Conservation (phyloP, 169 alveolate species). For the Eimeria zaria region DNA sequence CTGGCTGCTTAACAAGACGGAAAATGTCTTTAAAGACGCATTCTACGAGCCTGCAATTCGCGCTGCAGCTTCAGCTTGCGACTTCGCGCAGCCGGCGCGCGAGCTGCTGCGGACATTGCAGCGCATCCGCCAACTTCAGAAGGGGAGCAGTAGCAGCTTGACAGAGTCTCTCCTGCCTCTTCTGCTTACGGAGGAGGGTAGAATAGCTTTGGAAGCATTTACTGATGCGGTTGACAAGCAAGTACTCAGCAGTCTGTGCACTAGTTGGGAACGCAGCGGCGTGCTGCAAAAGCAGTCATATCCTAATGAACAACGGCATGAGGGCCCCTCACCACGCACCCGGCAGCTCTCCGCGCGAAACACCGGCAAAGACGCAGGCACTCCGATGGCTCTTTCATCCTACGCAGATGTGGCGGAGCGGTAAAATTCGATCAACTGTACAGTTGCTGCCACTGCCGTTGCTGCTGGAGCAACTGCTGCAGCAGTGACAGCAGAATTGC, state of each 20-base stretch:
- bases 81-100: slow-evolving; percentile 70
- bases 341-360: slow-evolving; percentile 12
- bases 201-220: neutral
- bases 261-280: slow-evolving; percentile 71
- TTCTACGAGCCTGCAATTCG: slow-evolving; percentile 39
- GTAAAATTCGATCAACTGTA: neutral
- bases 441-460: neutral
- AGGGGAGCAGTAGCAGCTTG: neutral
- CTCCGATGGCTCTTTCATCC: slow-evolving; percentile 76
- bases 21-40: neutral
- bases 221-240: slow-evolving; percentile 36
- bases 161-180: slow-evolving; percentile 37
- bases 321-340: slow-evolving; percentile 27
- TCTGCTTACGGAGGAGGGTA: neutral
- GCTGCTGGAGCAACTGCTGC: neutral
- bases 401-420: slow-evolving; percentile 72
- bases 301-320: slow-evolving; percentile 20
- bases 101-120: slow-evolving; percentile 41
- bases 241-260: slow-evolving; percentile 4
- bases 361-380: slow-evolving; percentile 69
- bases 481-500: neutral
- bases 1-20: slow-evolving; percentile 1
- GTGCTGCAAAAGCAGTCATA: slow-evolving; percentile 13
- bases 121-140: neutral
- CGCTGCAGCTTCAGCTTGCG: slow-evolving; percentile 60